Conservation (phyloP, 139 green algal genomes). For the Astrephomene gubernaculifera region DNA sequence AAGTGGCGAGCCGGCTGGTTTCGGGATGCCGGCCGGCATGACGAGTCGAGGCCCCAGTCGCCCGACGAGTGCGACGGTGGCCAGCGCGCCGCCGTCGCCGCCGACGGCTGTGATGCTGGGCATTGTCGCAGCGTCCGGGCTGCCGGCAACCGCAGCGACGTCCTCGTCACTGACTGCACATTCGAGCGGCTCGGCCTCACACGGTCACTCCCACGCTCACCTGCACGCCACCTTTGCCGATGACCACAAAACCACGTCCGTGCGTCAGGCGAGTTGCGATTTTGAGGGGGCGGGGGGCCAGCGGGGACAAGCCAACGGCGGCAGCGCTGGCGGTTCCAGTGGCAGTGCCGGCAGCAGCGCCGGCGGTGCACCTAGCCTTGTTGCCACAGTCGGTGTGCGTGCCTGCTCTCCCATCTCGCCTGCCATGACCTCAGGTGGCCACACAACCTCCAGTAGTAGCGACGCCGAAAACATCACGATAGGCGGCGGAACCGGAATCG, state of each 20-base stretch:
- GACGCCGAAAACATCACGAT: not conserved
- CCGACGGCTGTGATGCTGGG: not conserved
- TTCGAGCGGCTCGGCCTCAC: not conserved
- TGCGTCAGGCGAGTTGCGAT: not conserved
- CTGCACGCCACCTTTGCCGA: slow-evolving; percentile 30
- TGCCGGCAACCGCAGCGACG: not conserved
- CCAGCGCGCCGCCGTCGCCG: not conserved
- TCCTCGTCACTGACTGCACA: not conserved
- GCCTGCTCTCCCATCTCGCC: too few relatives aligned
- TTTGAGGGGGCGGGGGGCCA: not conserved
- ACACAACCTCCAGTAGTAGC: not conserved
- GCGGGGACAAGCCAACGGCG: not conserved
- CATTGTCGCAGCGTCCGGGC: not conserved
- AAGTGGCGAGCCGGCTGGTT: not conserved
- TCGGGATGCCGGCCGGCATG: not conserved
- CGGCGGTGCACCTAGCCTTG: not conserved
- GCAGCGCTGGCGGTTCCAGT: not conserved
- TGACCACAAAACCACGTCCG: not conserved
- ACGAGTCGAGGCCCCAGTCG: slow-evolving; percentile 9
- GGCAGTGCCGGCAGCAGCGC: not conserved
- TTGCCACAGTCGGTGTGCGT: too few relatives aligned
- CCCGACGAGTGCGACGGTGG: not conserved
- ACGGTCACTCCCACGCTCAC: not conserved
- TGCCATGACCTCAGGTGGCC: not conserved
- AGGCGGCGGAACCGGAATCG: not conserved